Percentiles rank a stretch among this genome's conserved stretches.
These are phyloP conservation scores for Phytophthora aleatoria DNA, from an alignment of 352 stramenopile genomes.

Conservation along the genomic window DNA sequence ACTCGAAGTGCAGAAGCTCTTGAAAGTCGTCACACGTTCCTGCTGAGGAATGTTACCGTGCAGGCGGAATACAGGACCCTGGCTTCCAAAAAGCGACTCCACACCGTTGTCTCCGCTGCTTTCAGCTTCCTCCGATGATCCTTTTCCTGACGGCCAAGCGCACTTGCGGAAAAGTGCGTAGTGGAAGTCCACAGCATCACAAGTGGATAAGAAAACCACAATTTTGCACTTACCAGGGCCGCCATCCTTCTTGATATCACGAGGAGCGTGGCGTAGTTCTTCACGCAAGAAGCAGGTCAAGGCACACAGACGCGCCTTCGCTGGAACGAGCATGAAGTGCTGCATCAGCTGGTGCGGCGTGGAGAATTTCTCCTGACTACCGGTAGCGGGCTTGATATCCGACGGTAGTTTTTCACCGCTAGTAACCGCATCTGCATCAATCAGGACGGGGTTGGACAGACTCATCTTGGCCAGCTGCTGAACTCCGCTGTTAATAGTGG, in stretches of 20 bases:
- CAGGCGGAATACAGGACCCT: slow-evolving; percentile 79
- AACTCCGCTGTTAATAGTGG: slow-evolving; percentile 89
- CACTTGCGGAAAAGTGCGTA: slow-evolving; percentile 91
- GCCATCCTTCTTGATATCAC: slow-evolving; percentile 28
- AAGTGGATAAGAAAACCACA: slow-evolving; percentile 98
- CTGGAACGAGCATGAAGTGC: slow-evolving; percentile 95
- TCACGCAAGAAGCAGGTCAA: slow-evolving; percentile 92
- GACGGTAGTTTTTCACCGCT: slow-evolving; percentile 14
- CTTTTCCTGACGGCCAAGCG: slow-evolving; percentile 65
- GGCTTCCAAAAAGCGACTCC: slow-evolving; percentile 64
- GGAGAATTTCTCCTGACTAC: slow-evolving; percentile 73
- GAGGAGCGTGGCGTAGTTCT: slow-evolving; percentile 54
- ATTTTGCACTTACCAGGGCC: slow-evolving; percentile 68
- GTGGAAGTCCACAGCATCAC: slow-evolving; percentile 97
- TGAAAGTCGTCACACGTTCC: slow-evolving; percentile 96
- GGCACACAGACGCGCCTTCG: slow-evolving; percentile 93
- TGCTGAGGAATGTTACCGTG: slow-evolving; percentile 97
- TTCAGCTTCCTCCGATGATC: slow-evolving; percentile 82
- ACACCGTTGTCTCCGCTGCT: slow-evolving; percentile 64
- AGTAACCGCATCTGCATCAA: slow-evolving; percentile 73
- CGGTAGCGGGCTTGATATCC: slow-evolving; percentile 14
- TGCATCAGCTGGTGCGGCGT: slow-evolving; percentile 95
- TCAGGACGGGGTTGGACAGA: slow-evolving; percentile 70
- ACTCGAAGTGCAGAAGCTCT: slow-evolving; percentile 90
- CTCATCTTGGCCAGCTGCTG: slow-evolving; percentile 85